Percentiles rank a stretch among this genome's conserved stretches.
phyloP scores from a whole-genome alignment of 139 green algal species.

The Haematococcus sp. region DNA sequence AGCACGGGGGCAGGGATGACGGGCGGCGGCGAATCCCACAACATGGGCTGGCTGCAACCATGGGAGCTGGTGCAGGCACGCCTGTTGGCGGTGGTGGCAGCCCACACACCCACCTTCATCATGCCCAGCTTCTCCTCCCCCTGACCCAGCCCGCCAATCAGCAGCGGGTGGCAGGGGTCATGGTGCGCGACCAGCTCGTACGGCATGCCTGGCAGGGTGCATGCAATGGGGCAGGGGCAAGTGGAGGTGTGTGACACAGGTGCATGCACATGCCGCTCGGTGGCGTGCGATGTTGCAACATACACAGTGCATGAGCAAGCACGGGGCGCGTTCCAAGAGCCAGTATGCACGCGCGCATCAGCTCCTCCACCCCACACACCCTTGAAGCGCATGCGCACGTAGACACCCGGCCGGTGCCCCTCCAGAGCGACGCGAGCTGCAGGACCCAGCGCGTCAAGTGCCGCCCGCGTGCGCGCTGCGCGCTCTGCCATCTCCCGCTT shows the following conservation, averaged over 20 bases:
- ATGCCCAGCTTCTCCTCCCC: slow-evolving; percentile 82
- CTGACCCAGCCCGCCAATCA: slow-evolving; percentile 80
- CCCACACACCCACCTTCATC: slow-evolving; percentile 62
- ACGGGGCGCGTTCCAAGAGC: too few species aligned
- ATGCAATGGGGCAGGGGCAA: too few species aligned
- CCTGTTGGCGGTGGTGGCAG: too few species aligned
- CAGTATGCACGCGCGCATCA: too few species aligned
- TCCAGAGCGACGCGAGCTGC: slow-evolving; percentile 77
- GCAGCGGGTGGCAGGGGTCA: slow-evolving; percentile 75
- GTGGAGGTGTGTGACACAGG: neutral
- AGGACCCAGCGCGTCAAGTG: slow-evolving; percentile 76
- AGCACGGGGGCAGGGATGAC: neutral
- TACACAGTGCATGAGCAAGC: too few species aligned
- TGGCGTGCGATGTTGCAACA: neutral
- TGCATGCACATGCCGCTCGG: neutral
- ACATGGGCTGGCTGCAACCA: too few species aligned
- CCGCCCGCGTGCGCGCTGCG: slow-evolving; percentile 46
- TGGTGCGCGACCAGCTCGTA: slow-evolving; percentile 89
- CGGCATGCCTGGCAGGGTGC: slow-evolving; percentile 59
- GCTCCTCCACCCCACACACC: too few species aligned
- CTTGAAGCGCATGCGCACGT: slow-evolving; percentile 84
- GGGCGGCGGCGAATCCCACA: too few species aligned
- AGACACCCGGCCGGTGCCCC: slow-evolving; percentile 78
- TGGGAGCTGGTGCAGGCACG: too few species aligned
- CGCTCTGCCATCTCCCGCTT: slow-evolving; percentile 84